Evolutionary conservation across 139 green algal species (phyloP).

Genomic region (Monoraphidium neglectum): DNA sequence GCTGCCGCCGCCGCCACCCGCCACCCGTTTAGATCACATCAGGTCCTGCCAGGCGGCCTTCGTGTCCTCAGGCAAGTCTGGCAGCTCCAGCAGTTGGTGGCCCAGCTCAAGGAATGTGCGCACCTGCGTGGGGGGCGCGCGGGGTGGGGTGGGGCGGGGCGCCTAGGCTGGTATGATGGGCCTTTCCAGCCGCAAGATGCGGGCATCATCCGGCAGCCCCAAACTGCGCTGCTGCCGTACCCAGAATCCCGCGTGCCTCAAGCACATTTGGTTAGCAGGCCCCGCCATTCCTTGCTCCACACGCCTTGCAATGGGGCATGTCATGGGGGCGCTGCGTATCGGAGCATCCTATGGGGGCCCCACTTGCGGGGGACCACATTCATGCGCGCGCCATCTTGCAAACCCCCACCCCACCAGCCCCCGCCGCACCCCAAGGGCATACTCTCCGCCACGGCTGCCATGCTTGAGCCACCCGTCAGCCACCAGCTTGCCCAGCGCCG

Average conservation of each 20-base stretch:
- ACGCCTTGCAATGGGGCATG: background rate
- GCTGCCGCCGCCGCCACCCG: too few relatives aligned
- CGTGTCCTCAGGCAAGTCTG: slow-evolving; percentile 23
- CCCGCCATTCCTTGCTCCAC: background rate
- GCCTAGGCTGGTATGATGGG: too few relatives aligned
- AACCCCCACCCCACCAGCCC: background rate
- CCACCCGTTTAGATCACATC: background rate
- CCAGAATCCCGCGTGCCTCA: background rate
- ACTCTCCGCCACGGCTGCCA: background rate
- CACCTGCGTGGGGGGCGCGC: slow-evolving; percentile 6
- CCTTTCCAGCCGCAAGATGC: too few relatives aligned
- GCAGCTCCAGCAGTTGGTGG: slow-evolving; percentile 18
- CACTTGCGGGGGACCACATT: background rate
- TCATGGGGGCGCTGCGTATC: background rate
- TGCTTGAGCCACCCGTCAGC: slow-evolving; percentile 29
- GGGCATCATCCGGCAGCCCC: background rate
- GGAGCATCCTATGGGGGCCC: too few relatives aligned
- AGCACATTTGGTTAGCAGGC: background rate
- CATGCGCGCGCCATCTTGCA: background rate
- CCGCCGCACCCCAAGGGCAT: slow-evolving; percentile 28
- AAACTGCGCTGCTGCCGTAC: background rate
- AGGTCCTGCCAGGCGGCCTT: slow-evolving; percentile 26
- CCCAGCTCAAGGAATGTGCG: slow-evolving; percentile 35
- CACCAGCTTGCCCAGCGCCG: slow-evolving; percentile 28
- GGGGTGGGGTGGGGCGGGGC: background rate